These are phyloP conservation scores for Graphilbum ipis-grandicollis DNA, from an alignment of 2,329 filamentous ascomycete genomes.

Conservation along the genomic window DNA sequence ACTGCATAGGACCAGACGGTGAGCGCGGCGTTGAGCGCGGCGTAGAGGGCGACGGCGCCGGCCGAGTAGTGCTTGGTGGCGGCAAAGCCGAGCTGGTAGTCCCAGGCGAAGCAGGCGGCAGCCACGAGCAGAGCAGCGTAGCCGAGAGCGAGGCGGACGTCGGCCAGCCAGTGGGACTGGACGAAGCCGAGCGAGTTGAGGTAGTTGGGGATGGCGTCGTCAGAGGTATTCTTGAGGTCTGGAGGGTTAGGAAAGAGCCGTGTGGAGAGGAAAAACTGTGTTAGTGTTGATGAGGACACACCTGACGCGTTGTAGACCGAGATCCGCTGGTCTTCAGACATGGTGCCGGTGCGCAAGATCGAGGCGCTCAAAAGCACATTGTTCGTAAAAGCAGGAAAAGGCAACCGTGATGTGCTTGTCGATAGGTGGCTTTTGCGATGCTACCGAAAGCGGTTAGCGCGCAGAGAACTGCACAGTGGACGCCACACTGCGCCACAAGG, in stretches of 20 bases:
- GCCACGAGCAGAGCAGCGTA: constrained; percentile 69
- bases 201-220: constrained; percentile 89
- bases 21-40: constrained; percentile 57
- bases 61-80: constrained; percentile 67
- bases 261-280: neutral
- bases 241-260: constrained; percentile 7
- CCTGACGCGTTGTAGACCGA: constrained; percentile 51
- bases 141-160: constrained; percentile 69
- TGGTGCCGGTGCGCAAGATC: constrained; percentile 9
- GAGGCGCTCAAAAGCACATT: neutral
- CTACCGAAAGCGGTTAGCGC: too few relatives aligned
- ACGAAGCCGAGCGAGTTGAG: constrained; percentile 73
- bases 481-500: too few relatives aligned
- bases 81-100: constrained; percentile 85
- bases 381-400: neutral
- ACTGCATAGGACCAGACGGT: constrained; percentile 74
- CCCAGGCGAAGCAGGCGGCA: constrained; percentile 72
- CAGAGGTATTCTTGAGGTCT: constrained; percentile 95
- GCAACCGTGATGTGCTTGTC: too few relatives aligned
- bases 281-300: constrained; percentile 14
- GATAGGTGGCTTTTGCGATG: too few relatives aligned
- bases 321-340: constrained; percentile 36
- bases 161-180: constrained; percentile 64
- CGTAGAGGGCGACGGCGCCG: constrained; percentile 63
- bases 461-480: too few relatives aligned